Percentiles rank a stretch among this genome's conserved stretches.
These are phyloP conservation scores for Globisporangium echinulatum DNA, from an alignment of 352 stramenopile species.

Conservation along the genomic window DNA sequence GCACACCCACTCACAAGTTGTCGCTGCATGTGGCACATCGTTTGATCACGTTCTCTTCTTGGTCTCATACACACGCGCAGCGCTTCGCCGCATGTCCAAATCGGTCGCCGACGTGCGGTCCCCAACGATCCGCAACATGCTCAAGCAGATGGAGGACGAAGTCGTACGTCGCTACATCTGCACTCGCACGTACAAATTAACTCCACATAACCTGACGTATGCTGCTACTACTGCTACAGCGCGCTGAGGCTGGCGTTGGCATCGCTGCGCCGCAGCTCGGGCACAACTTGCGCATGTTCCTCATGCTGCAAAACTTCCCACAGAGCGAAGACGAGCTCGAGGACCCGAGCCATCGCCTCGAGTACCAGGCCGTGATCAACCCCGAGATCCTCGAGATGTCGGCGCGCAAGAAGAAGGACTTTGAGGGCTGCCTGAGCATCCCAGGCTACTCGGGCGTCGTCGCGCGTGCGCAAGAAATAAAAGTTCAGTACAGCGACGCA, in stretches of 20 bases:
- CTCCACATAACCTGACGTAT: neutral
- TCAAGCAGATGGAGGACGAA: conserved; percentile 63
- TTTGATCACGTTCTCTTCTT: too few species aligned
- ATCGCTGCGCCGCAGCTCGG: conserved; percentile 74
- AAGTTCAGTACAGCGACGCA: conserved; percentile 53
- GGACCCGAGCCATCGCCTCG: conserved; percentile 19
- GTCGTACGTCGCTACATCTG: conserved; percentile 15
- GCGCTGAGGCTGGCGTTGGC: conserved; percentile 58
- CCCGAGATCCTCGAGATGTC: conserved; percentile 60
- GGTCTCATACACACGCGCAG: conserved; percentile 13
- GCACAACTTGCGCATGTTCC: conserved; percentile 73
- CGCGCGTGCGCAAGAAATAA: conserved; percentile 47
- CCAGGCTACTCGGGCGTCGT: conserved; percentile 78
- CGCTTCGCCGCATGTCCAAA: conserved; percentile 66
- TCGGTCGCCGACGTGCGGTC: conserved; percentile 48
- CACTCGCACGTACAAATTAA: neutral
- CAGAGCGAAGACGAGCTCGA: conserved; percentile 47
- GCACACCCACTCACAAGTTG: neutral
- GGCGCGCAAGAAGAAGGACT: conserved; percentile 51
- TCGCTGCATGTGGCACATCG: too few species aligned
- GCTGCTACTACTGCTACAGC: conserved; percentile 18
- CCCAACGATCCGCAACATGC: conserved; percentile 35
- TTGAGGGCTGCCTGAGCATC: conserved; percentile 81
- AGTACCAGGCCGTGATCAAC: conserved; percentile 79
- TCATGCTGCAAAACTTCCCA: conserved; percentile 72